Conservation (phyloP, 2,329 filamentous ascomycete genomes). For the Aspergillus ibericus region DNA sequence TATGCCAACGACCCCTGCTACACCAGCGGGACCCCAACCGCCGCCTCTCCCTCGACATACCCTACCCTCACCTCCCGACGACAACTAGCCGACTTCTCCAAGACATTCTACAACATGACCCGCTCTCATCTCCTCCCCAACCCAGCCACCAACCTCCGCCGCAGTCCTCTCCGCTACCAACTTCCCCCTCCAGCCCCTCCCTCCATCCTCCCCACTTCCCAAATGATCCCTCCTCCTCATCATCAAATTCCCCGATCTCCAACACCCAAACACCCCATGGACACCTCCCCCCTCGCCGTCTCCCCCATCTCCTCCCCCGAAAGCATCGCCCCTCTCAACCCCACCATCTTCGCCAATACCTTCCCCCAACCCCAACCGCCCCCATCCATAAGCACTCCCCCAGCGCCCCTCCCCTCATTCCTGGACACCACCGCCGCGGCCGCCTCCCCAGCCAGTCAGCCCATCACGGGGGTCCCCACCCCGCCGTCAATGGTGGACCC, state of each 20-base stretch:
- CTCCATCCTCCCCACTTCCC: slow-evolving; percentile 9
- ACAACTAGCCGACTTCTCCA: slow-evolving; percentile 34
- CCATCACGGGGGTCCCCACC: slow-evolving; percentile 27
- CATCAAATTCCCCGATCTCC: slow-evolving; percentile 16
- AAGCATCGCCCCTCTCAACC: neutral
- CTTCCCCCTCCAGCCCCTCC: slow-evolving; percentile 15
- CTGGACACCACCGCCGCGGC: slow-evolving; percentile 16
- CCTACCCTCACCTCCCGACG: slow-evolving; percentile 13
- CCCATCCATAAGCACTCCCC: slow-evolving; percentile 7
- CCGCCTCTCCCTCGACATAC: slow-evolving; percentile 9
- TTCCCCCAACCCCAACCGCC: slow-evolving; percentile 7
- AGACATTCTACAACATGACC: slow-evolving; percentile 38
- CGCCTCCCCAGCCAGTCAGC: slow-evolving; percentile 18
- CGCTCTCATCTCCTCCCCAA: slow-evolving; percentile 31
- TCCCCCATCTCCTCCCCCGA: slow-evolving; percentile 20
- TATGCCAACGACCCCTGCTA: slow-evolving; percentile 13
- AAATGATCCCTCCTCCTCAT: slow-evolving; percentile 14
- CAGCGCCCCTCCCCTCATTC: slow-evolving; percentile 21
- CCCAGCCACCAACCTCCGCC: slow-evolving; percentile 18
- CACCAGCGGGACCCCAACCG: slow-evolving; percentile 7
- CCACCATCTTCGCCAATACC: neutral
- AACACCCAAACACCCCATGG: neutral
- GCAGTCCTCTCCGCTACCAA: slow-evolving; percentile 29
- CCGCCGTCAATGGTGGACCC: slow-evolving; percentile 41
- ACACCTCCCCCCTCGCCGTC: slow-evolving; percentile 5